Percentiles rank a stretch among this genome's conserved stretches.
These are phyloP conservation scores for Suhomyces chickasaworum DNA, from an alignment of 1,139 yeast genomes.

Conservation along the genomic window DNA sequence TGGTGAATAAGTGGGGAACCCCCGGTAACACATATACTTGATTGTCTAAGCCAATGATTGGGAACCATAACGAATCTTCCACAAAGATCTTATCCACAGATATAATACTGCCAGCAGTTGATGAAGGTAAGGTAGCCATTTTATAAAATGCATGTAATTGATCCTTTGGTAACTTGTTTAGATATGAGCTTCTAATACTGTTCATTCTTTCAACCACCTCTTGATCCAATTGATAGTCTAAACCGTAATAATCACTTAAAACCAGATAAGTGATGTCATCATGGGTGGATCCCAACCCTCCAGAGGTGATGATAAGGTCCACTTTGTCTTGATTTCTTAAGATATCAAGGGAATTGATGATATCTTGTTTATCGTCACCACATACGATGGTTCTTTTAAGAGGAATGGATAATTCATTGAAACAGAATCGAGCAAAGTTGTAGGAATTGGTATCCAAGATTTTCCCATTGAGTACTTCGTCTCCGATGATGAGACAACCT, in stretches of 20 bases:
- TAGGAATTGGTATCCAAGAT: slow-evolving; percentile 77
- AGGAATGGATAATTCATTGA: slow-evolving; percentile 59
- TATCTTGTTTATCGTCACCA: slow-evolving; percentile 74
- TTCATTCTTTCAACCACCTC: slow-evolving; percentile 66
- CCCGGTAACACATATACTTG: slow-evolving; percentile 79
- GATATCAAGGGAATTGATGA: slow-evolving; percentile 51
- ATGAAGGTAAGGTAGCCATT: slow-evolving; percentile 77
- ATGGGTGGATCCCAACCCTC: slow-evolving; percentile 89
- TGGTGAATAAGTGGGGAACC: slow-evolving; percentile 70
- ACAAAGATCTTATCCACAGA: slow-evolving; percentile 54
- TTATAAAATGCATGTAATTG: slow-evolving; percentile 63
- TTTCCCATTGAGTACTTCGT: slow-evolving; percentile 87
- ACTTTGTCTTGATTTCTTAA: slow-evolving; percentile 48
- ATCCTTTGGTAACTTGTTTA: slow-evolving; percentile 39
- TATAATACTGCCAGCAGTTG: slow-evolving; percentile 24
- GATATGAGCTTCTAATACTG: slow-evolving; percentile 42
- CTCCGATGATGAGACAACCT: slow-evolving; percentile 71
- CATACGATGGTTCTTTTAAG: slow-evolving; percentile 68
- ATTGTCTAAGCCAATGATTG: slow-evolving; percentile 64
- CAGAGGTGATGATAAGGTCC: slow-evolving; percentile 76
- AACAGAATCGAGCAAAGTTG: slow-evolving; percentile 71
- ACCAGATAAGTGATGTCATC: slow-evolving; percentile 84
- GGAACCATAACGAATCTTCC: slow-evolving; percentile 74
- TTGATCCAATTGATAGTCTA: slow-evolving; percentile 54
- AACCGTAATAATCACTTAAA: slow-evolving; percentile 60